Conservation (phyloP, 345 rosid genomes). For the Diplotaxis tenuifolia region DNA sequence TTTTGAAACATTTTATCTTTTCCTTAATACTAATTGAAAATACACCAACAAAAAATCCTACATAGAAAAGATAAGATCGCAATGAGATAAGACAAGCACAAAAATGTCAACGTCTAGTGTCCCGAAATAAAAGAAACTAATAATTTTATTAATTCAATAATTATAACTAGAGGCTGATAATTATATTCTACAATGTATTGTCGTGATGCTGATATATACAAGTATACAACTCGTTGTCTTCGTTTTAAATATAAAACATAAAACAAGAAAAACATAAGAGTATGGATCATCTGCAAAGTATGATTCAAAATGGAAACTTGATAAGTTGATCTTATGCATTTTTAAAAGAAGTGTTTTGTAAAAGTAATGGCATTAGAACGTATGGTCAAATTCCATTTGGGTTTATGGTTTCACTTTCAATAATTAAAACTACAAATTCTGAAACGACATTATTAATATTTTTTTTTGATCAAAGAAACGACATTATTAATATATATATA, state of each 20-base stretch:
- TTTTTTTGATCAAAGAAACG: too few relatives aligned
- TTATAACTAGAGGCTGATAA: background rate
- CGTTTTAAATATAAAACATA: background rate
- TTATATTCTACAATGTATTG: background rate
- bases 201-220: background rate
- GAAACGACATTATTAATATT: too few relatives aligned
- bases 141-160: background rate
- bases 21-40: background rate
- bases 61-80: slow-evolving; percentile 26
- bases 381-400: slow-evolving; percentile 7
- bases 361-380: background rate
- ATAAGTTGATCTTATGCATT: background rate
- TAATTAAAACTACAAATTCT: background rate
- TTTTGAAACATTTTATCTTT: background rate
- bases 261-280: slow-evolving; percentile 19
- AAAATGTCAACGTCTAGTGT: slow-evolving; percentile 23
- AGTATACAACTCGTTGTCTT: slow-evolving; percentile 1
- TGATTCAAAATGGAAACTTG: slow-evolving; percentile 7
- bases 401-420: background rate
- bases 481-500: too few relatives aligned
- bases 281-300: slow-evolving; percentile 1
- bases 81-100: slow-evolving; percentile 7
- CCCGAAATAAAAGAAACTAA: background rate
- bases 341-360: slow-evolving; percentile 5
- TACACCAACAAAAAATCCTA: slow-evolving; percentile 15